These are phyloP conservation scores for Hyaloscypha bicolor DNA, from an alignment of 495 filamentous ascomycete species.

Conservation along the genomic window DNA sequence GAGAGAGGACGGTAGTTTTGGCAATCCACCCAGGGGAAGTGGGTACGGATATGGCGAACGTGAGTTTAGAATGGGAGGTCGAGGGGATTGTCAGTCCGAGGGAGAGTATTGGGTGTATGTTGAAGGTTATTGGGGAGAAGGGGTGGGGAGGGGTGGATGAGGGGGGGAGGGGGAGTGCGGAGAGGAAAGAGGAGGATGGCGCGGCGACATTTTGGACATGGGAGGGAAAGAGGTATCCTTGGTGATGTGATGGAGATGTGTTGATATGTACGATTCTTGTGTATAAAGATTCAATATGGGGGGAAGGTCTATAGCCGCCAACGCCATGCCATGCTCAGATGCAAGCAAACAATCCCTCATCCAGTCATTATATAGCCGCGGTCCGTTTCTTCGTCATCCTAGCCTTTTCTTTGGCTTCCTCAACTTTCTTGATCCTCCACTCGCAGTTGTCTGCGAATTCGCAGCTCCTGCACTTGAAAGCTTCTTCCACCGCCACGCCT, in stretches of 20 bases:
- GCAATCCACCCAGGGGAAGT: slow-evolving; percentile 62
- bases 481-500: slow-evolving; percentile 88
- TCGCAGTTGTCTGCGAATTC: slow-evolving; percentile 57
- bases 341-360: background rate
- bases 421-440: slow-evolving; percentile 49
- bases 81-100: slow-evolving; percentile 51
- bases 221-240: slow-evolving; percentile 47
- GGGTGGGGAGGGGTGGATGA: slow-evolving; percentile 35
- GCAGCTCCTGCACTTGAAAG: slow-evolving; percentile 78
- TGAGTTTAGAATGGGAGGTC: slow-evolving; percentile 50
- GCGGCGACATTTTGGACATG: slow-evolving; percentile 60
- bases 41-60: slow-evolving; percentile 53
- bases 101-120: slow-evolving; percentile 52
- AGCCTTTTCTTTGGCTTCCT: slow-evolving; percentile 33
- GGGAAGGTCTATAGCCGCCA: background rate
- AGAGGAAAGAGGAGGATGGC: slow-evolving; percentile 28
- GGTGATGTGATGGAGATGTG: slow-evolving; percentile 21
- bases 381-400: slow-evolving; percentile 20
- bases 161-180: slow-evolving; percentile 32
- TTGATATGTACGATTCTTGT: background rate
- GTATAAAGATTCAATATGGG: background rate
- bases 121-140: slow-evolving; percentile 52
- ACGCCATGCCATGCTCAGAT: background rate
- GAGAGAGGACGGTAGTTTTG: slow-evolving; percentile 44
- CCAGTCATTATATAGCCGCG: slow-evolving; percentile 12